Percentiles rank a stretch among this genome's conserved stretches.
Conservation (phyloP, 2,329 filamentous ascomycete species). For the Trichoderma endophyticum region DNA sequence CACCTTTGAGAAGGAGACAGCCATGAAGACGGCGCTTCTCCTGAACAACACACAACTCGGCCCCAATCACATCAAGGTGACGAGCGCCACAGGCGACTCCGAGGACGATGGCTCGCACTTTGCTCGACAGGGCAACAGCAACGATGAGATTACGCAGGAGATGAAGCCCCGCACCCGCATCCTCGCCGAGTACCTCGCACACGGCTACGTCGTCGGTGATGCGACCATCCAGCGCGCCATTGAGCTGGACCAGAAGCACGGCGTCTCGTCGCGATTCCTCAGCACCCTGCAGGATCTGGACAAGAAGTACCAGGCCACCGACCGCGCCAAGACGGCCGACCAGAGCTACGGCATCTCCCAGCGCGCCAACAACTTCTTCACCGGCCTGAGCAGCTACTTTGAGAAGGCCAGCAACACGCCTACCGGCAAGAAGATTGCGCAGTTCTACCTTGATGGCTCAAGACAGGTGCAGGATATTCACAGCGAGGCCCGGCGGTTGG, state of each 20-base stretch:
- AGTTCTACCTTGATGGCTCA: constrained; percentile 81
- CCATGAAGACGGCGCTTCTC: constrained; percentile 93
- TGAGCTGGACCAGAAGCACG: constrained; percentile 84
- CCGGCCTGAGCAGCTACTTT: constrained; percentile 81
- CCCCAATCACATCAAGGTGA: constrained; percentile 74
- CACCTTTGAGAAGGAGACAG: constrained; percentile 93
- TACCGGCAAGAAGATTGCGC: constrained; percentile 80
- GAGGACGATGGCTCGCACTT: constrained; percentile 59
- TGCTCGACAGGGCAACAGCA: constrained; percentile 54
- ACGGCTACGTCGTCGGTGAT: constrained; percentile 81
- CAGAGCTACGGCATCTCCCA: constrained; percentile 77
- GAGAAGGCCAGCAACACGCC: constrained; percentile 87
- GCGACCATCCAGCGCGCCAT: constrained; percentile 77
- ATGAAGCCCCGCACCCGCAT: constrained; percentile 95
- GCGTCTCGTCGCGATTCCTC: constrained; percentile 77
- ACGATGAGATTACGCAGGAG: constrained; percentile 80
- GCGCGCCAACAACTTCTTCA: constrained; percentile 62
- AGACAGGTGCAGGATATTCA: constrained; percentile 95
- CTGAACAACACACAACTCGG: constrained; percentile 96
- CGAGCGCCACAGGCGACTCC: constrained; percentile 62
- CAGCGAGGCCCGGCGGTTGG: constrained; percentile 81
- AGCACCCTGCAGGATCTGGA: constrained; percentile 74
- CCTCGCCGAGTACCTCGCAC: constrained; percentile 91
- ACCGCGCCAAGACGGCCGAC: constrained; percentile 81
- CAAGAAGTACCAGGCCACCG: constrained; percentile 79